These are phyloP conservation scores for Trametes cinnabarina DNA, from an alignment of 768 basidiomycete species.

Conservation along the genomic window DNA sequence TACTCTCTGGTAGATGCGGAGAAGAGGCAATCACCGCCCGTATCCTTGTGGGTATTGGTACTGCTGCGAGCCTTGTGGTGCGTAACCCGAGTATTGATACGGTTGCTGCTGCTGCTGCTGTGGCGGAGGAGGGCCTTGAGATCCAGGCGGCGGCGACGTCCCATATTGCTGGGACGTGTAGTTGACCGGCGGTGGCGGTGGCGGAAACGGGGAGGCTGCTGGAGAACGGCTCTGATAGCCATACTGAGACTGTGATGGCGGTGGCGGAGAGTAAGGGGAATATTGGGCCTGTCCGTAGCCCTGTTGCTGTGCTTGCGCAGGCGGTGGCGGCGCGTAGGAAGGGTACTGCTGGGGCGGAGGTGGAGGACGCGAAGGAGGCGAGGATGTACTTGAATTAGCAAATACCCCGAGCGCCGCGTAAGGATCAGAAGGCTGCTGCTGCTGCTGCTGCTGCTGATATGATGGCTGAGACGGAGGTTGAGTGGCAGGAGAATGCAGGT, in stretches of 20 bases:
- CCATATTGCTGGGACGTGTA: conserved; percentile 4
- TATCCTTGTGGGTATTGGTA: conserved; percentile 23
- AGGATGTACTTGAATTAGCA: conserved; percentile 4
- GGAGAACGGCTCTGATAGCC: conserved; percentile 12
- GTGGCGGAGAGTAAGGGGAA: conserved; percentile 22
- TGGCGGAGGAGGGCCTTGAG: neutral
- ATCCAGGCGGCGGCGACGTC: neutral
- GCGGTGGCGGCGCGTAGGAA: neutral
- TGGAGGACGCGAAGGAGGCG: conserved; percentile 18
- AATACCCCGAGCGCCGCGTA: conserved; percentile 27
- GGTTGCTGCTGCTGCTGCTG: conserved; percentile 13
- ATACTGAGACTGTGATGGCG: conserved; percentile 22
- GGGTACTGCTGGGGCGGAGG: conserved; percentile 21
- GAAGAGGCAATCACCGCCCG: conserved; percentile 5
- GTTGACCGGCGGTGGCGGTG: conserved; percentile 11
- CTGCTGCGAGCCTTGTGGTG: conserved; percentile 20
- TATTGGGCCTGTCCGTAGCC: conserved; percentile 23
- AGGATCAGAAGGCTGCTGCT: conserved; percentile 22
- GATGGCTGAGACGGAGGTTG: conserved; percentile 18
- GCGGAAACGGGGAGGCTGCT: conserved; percentile 5
- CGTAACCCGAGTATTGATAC: conserved; percentile 22
- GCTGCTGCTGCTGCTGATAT: conserved; percentile 16
- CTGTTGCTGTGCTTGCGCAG: conserved; percentile 17
- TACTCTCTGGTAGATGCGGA: neutral
- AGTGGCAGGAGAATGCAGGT: conserved; percentile 19